Evolutionary conservation across 2,329 filamentous ascomycete species (phyloP).

Genomic region (Ustulina deusta): DNA sequence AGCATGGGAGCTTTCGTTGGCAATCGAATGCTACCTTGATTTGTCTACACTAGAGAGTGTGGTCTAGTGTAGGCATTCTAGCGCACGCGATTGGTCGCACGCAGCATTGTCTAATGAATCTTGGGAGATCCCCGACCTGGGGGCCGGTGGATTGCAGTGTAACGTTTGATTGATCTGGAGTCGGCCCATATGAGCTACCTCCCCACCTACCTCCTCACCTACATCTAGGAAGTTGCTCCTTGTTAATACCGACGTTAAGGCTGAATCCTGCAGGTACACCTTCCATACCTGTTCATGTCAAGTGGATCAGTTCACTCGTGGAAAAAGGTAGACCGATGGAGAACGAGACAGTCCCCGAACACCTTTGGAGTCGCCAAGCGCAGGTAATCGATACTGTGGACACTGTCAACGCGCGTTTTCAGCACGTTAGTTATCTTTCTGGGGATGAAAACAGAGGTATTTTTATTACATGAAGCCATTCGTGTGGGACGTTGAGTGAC

Average conservation of each 20-base stretch:
- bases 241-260: constrained; percentile 6
- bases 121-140: constrained; percentile 14
- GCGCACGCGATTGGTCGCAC: constrained; percentile 21
- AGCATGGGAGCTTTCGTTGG: constrained; percentile 25
- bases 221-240: constrained; percentile 25
- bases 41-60: background rate
- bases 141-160: constrained; percentile 29
- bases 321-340: background rate
- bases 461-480: background rate
- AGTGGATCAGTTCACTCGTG: background rate
- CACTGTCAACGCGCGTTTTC: no score
- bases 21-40: constrained; percentile 15
- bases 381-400: no score
- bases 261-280: constrained; percentile 10
- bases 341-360: background rate
- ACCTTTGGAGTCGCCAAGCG: background rate
- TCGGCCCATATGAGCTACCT: constrained; percentile 21
- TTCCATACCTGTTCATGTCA: background rate
- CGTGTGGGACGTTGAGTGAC: background rate
- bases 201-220: no score
- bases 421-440: no score
- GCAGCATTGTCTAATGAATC: background rate
- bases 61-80: constrained; percentile 2
- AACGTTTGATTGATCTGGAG: constrained; percentile 38
- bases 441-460: no score